Evolutionary conservation across 2,329 filamentous ascomycete genomes (phyloP), one percentile per base, ranked within the genome.

Genomic region (Colletotrichum karsti): DNA sequence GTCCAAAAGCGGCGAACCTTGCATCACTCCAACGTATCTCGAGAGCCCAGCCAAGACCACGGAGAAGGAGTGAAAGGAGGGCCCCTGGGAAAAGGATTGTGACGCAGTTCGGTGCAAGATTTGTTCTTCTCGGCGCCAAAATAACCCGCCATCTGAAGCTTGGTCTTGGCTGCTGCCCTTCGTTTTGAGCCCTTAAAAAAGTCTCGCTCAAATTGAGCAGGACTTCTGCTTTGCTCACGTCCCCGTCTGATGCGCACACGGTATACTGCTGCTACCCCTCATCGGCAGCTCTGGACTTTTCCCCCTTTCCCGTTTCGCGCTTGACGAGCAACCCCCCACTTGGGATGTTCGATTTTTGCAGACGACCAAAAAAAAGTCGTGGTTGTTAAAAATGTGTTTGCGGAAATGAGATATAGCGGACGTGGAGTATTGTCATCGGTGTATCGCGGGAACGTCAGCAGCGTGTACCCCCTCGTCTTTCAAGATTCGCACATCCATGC

Each of bases 311-410:
- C 33, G 39, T 66, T 62, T 46, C 53, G 60, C 24, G 44, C 60
- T 64, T 59, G 60, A 41, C 59, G 35, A 57, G 22, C 8, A n/a
- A 62, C 20, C 46, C 51, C 50, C 58, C 46, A 67, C 53, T 67
- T 48, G 60, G 53, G 53, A 48, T 48, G 42, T 26, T 42, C 46
- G 53, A 22, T 50, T 51, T 67, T 28, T 26, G 42, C 54, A 30
- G 44, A 48, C 13, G 6, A n/a, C n/a, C n/a, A n/a, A 26, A 58
- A 30, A 51, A 39, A 39, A 42, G 53, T 28, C 39, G 41, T 50
- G 22, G 22, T 22, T 54, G 37, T 22, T 20, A 28, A 51, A 59
- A 24, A 15, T 62, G 48, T n/a, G 8, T 18, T 37, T 50, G 63
- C 42, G 41, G 56, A 63, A 56, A 51, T 41, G 35, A 55, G 30